These are phyloP conservation scores for Trichoderma guizhouense DNA, from an alignment of 2,329 filamentous ascomycete species.

Conservation along the genomic window DNA sequence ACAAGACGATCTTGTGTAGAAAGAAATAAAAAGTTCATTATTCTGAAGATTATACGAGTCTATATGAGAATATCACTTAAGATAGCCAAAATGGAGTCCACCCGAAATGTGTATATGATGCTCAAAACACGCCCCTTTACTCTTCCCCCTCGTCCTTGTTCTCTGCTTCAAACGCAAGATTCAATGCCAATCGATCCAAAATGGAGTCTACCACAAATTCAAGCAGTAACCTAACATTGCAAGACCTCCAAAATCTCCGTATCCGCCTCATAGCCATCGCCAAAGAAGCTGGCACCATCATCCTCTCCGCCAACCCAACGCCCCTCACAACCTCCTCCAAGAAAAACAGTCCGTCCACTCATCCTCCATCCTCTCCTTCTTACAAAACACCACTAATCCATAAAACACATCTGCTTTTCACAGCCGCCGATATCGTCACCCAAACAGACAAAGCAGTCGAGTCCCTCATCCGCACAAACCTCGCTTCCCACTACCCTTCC, in stretches of 20 bases:
- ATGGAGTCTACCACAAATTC: neutral
- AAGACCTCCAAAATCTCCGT: neutral
- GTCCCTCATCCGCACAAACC: neutral
- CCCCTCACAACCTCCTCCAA: neutral
- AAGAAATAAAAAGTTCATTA: neutral
- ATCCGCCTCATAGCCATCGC: neutral
- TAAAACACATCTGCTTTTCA: neutral
- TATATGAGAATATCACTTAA: too few species aligned
- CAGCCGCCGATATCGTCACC: neutral
- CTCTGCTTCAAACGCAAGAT: neutral
- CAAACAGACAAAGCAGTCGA: neutral
- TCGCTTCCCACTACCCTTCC: neutral
- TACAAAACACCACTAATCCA: neutral
- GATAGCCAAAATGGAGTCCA: neutral
- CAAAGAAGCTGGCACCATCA: neutral
- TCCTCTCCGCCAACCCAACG: neutral
- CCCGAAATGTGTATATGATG: neutral
- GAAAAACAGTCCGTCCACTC: neutral
- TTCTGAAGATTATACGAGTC: neutral
- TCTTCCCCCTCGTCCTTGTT: neutral
- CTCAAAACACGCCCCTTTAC: neutral
- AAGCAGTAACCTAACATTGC: neutral
- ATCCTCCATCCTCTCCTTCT: too few species aligned
- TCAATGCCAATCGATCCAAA: neutral
- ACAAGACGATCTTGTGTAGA: neutral